Conservation (phyloP, 192 early-diverging fungal species). For the Coemansia sp. region DNA sequence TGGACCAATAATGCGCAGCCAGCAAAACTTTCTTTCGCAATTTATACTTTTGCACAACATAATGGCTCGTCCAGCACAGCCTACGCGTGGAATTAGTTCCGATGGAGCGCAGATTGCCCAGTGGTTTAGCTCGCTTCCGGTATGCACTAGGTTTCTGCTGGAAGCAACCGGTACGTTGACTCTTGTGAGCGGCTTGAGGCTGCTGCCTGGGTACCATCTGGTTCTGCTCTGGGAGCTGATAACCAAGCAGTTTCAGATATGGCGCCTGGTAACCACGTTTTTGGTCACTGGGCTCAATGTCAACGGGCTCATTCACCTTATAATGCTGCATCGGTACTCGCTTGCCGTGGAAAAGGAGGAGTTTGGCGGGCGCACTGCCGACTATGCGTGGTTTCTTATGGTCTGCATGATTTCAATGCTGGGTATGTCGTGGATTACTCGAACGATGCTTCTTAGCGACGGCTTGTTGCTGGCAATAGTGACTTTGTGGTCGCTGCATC, state of each 20-base stretch:
- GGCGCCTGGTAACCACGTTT: constrained; percentile 73
- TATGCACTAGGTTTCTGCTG: constrained; percentile 18
- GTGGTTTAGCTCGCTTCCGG: constrained; percentile 24
- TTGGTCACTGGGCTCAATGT: constrained; percentile 57
- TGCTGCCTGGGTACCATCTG: constrained; percentile 33
- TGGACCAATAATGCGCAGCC: neutral
- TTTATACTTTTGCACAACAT: neutral
- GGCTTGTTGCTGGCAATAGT: constrained; percentile 61
- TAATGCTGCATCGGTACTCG: constrained; percentile 74
- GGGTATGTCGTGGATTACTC: constrained; percentile 27
- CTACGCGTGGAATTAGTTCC: constrained; percentile 14
- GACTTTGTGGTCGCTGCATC: constrained; percentile 76
- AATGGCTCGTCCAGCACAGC: constrained; percentile 11
- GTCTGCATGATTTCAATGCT: constrained; percentile 47
- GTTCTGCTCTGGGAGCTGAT: constrained; percentile 57
- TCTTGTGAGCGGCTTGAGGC: constrained; percentile 6
- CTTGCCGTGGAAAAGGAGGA: constrained; percentile 64
- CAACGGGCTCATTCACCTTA: constrained; percentile 63
- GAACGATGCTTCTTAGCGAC: constrained; percentile 36
- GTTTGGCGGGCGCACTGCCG: constrained; percentile 67
- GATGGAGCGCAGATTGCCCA: constrained; percentile 26
- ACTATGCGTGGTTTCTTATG: constrained; percentile 75
- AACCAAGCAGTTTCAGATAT: constrained; percentile 64
- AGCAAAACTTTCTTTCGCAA: neutral
- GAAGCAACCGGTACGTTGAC: constrained; percentile 10